Evolutionary conservation across 768 basidiomycete species (phyloP), one percentile per base, ranked within the genome.

Genomic region (Albatrellus ellisii): DNA sequence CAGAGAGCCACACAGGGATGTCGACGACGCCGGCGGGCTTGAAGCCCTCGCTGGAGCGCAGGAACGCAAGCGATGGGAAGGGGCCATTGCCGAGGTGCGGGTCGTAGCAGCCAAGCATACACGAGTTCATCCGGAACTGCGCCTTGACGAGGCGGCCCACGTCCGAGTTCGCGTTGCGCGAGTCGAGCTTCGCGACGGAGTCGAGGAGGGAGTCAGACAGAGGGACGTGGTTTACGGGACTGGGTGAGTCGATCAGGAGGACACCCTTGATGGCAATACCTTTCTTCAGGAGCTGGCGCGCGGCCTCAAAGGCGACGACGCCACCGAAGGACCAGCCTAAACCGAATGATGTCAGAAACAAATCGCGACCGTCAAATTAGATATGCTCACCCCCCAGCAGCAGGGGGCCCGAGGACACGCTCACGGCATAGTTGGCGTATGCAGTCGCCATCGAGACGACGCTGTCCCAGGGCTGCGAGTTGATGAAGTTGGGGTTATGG

Each of bases 251-350:
- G 49, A 86, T 75, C 45, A 83, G 61, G 7, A 83, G 48, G 33
- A 85, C 60, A 0, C 79, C 83, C 39, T 61, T 59, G 17, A 79
- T 72, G 1, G 47, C 38, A 7, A 68, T 49, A 2, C 69, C 72
- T 4, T 52, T 60, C 15, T 48, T 56, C n/a, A 61, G 45, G 14
- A 84, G 66, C 21, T 70, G 69, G 0, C 65, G 66, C 14, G 75
- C 72, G 2, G 72, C 59, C 51, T 83, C 82, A 50, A 73, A 83
- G 0, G 82, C 79, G 0, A 73, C 71, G 4, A 82, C 73, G 2
- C 81, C 82, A 10, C 82, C 82, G 47, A 86, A 80, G 2, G 82
- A 86, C 81, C 81, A 86, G 0, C 82, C 82, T 84, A 41, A 6
- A 2, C 8, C 6, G 18, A 25, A 43, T 5, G 45, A 31, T 22